A percentile compares a stretch with the other conserved stretches of the same genome.
phyloP scores from a whole-genome alignment of 2,329 filamentous ascomycete genomes.

The Arachnomyces sp. region DNA sequence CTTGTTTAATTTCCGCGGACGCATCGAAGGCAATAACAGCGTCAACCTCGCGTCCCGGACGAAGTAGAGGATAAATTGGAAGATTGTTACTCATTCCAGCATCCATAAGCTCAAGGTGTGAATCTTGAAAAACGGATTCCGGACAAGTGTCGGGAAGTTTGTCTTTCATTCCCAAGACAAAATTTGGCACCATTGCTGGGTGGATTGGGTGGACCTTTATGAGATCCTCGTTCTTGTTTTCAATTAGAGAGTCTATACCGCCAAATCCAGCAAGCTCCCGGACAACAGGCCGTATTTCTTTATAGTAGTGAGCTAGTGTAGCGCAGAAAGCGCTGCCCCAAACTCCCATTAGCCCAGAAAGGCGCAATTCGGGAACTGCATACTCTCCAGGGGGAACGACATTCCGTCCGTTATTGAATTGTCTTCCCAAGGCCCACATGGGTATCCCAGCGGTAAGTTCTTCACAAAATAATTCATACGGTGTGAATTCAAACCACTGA shows the following conservation, averaged over 20 bases:
- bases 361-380: conserved; percentile 72
- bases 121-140: conserved; percentile 60
- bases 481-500: conserved; percentile 95
- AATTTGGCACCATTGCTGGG: conserved; percentile 86
- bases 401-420: conserved; percentile 66
- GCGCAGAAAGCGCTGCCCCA: conserved; percentile 97
- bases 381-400: conserved; percentile 55
- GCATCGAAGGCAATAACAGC: conserved; percentile 90
- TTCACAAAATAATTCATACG: conserved; percentile 92
- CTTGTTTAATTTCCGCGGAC: conserved; percentile 82
- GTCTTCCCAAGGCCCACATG: conserved; percentile 83
- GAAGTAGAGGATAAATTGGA: conserved; percentile 86
- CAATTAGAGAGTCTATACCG: conserved; percentile 72
- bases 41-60: conserved; percentile 81
- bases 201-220: conserved; percentile 92
- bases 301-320: conserved; percentile 91
- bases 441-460: conserved; percentile 88
- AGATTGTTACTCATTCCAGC: conserved; percentile 98
- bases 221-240: conserved; percentile 73
- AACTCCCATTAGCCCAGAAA: conserved; percentile 83
- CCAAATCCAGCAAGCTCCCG: conserved; percentile 66
- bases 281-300: conserved; percentile 78
- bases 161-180: conserved; percentile 70
- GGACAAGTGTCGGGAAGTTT: conserved; percentile 71
- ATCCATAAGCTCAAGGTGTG: conserved; percentile 83